Percentiles rank a stretch among this genome's conserved stretches.
Conservation (phyloP, 805 yeast species). For the Komagataella populi region DNA sequence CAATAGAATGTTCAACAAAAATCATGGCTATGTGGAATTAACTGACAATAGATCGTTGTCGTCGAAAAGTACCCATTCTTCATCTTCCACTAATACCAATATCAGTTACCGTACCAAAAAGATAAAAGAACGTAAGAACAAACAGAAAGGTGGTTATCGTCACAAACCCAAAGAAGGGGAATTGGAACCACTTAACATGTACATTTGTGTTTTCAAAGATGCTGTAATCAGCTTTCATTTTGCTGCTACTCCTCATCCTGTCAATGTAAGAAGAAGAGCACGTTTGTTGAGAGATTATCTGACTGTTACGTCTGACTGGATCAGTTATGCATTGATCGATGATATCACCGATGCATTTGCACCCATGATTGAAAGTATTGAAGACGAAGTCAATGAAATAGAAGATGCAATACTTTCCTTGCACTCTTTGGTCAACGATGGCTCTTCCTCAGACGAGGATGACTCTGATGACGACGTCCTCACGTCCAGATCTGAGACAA, state of each 20-base stretch:
- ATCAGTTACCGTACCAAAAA: conserved; percentile 7
- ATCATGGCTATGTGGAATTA: background rate
- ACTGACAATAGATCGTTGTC: conserved; percentile 1
- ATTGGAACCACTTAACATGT: conserved; percentile 82
- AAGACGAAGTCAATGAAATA: conserved; percentile 86
- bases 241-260: conserved; percentile 91
- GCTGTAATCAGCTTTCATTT: conserved; percentile 92
- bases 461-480: conserved; percentile 21
- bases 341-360: conserved; percentile 97
- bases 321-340: conserved; percentile 90
- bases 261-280: conserved; percentile 89
- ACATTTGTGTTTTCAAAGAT: conserved; percentile 79
- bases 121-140: conserved; percentile 7
- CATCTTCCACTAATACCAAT: conserved; percentile 5
- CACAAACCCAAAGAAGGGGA: conserved; percentile 29
- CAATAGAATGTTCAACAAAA: background rate
- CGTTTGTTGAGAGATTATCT: conserved; percentile 77
- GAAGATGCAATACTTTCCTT: conserved; percentile 82
- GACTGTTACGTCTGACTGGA: conserved; percentile 91
- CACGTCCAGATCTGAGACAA: conserved; percentile 15
- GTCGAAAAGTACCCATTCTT: background rate
- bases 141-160: conserved; percentile 8
- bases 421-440: conserved; percentile 47
- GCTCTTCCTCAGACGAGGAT: conserved; percentile 26
- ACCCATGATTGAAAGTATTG: conserved; percentile 89